Base-by-base conservation (phyloP, 257 asterid species). In the Lycium barbarum region DNA sequence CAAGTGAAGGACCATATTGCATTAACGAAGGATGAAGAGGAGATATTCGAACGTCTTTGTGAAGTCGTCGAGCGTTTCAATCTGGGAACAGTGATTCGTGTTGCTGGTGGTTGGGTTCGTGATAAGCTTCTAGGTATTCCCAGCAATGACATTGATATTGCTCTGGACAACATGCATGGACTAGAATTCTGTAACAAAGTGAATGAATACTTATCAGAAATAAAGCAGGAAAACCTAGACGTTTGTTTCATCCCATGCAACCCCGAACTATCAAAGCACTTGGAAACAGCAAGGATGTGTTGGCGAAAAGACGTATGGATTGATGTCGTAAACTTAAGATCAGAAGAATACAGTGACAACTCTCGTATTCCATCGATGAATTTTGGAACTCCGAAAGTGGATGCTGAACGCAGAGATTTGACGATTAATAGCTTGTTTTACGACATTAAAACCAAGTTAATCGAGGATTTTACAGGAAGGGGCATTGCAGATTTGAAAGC, bases 51-150 rank as follows among this genome's bases (percentile, higher is more conserved):
- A 33, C 89, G 92, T 63, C 93, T 92, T 26, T 88, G 90, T 66
- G 85, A 91, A 38, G 98, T 94, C 62, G 85, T 90, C 81, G 87
- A 84, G 74, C 93, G 91, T 84, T 94, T 91, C 79, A 85, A 86
- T 73, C 93, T 93, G 47, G 89, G 85, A 35, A 94, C 97, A 14
- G 90, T 91, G 85, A 94, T 95, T 66, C 98, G 98, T n/a, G 98
- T 95, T 81, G 98, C 99, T 47, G 99, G 99, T 68, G 99, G 99
- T 51, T 95, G 99, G 99, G 99, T 95, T 88, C 95, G 99, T 59
- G 99, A 95, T 86, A 95, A 95, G 98, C 92, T 94, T 13, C 88
- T 95, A 54, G 99, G 98, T 70, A 90, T 40, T 40, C 45, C 45
- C 45, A 40, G 97, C 87, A 82, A 84, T 87, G 99, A 94, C 86